phyloP scores from a whole-genome alignment of 345 rosid genomes.

The Diplotaxis tenuifolia region DNA sequence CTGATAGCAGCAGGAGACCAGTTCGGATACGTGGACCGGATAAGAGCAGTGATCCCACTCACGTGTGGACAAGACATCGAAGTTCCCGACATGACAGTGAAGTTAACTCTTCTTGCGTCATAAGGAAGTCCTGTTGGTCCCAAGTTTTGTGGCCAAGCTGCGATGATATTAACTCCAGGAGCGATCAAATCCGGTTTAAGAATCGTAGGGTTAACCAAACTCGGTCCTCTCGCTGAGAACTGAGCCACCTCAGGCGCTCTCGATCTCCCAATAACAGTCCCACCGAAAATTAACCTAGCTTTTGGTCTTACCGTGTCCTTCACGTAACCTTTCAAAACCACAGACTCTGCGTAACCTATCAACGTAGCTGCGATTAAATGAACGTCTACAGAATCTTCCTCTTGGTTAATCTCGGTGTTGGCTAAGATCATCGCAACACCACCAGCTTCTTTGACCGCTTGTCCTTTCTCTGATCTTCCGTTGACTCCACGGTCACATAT shows the following conservation, averaged over 20 bases:
- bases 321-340: conserved; percentile 60
- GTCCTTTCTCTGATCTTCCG: conserved; percentile 86
- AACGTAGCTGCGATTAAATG: conserved; percentile 82
- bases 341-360: conserved; percentile 58
- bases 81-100: conserved; percentile 93
- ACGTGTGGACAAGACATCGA: conserved; percentile 98
- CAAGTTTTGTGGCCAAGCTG: conserved; percentile 98
- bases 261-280: conserved; percentile 66
- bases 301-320: conserved; percentile 57
- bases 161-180: conserved; percentile 91
- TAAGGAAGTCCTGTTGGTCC: conserved; percentile 80
- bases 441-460: conserved; percentile 81
- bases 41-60: conserved; percentile 73
- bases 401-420: conserved; percentile 70
- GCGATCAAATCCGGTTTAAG: conserved; percentile 90
- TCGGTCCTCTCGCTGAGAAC: conserved; percentile 94
- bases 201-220: conserved; percentile 62
- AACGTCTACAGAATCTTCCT: conserved; percentile 81
- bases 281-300: conserved; percentile 66
- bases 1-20: conserved; percentile 90
- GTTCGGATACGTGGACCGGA: conserved; percentile 63
- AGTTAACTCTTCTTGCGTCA: conserved; percentile 81
- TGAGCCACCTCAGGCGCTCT: conserved; percentile 81
- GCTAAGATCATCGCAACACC: conserved; percentile 90
- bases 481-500: conserved; percentile 85